Percentiles rank a stretch among this genome's conserved stretches.
These are phyloP conservation scores for Quillaja saponaria DNA, from an alignment of 306 rosid genomes.

Conservation along the genomic window DNA sequence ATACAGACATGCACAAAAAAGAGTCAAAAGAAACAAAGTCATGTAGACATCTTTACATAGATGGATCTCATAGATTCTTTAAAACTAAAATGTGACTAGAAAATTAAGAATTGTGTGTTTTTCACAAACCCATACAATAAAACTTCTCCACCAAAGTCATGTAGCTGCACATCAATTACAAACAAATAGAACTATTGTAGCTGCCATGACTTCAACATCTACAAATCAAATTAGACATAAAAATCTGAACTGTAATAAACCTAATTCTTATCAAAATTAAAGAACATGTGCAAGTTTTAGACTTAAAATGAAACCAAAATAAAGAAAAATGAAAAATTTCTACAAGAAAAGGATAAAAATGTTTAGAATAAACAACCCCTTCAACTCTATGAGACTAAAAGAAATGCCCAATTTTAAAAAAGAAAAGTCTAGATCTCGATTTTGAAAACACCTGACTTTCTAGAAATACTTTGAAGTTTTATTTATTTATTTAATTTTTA, in stretches of 20 bases:
- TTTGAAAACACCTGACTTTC: constrained; percentile 98
- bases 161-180: too few species aligned
- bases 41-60: too few species aligned
- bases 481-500: too few species aligned
- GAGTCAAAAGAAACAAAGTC: too few species aligned
- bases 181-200: too few species aligned
- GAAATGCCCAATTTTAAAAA: not conserved
- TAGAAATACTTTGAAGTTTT: constrained; percentile 74
- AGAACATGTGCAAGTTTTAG: constrained; percentile 47
- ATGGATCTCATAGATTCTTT: too few species aligned
- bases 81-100: too few species aligned
- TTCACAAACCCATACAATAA: too few species aligned
- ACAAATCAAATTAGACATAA: constrained; percentile 8
- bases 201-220: constrained; percentile 55
- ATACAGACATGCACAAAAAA: too few species aligned
- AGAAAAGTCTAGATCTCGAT: constrained; percentile 86
- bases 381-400: constrained; percentile 18
- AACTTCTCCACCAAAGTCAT: too few species aligned
- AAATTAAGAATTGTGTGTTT: too few species aligned
- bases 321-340: not conserved
- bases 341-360: constrained; percentile 50
- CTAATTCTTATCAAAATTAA: constrained; percentile 64
- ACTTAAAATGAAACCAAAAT: constrained; percentile 3
- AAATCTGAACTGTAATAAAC: constrained; percentile 31
- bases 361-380: constrained; percentile 82